Conservation (phyloP, 805 yeast species). For the Saccharomycopsis sp. region DNA sequence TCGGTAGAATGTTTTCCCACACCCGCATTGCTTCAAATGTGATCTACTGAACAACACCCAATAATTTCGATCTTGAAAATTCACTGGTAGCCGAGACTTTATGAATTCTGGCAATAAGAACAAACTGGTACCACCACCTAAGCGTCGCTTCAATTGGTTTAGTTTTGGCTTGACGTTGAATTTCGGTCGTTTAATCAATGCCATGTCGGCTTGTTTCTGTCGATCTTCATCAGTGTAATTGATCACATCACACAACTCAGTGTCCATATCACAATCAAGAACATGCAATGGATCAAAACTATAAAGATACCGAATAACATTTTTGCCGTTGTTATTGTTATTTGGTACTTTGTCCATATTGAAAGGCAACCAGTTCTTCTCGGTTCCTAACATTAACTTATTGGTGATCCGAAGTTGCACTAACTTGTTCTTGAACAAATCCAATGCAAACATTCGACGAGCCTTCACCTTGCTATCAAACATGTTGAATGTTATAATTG, state of each 20-base stretch:
- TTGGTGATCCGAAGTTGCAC: constrained; percentile 4
- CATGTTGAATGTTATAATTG: constrained; percentile 32
- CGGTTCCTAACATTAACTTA: background rate
- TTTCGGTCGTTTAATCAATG: too few species aligned
- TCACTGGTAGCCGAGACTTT: background rate
- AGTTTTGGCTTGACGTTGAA: background rate
- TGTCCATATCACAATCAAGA: constrained; percentile 15
- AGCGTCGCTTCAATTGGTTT: background rate
- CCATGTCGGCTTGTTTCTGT: too few species aligned
- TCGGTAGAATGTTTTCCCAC: constrained; percentile 32
- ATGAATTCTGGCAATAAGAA: background rate
- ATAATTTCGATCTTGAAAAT: constrained; percentile 23
- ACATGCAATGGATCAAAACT: constrained; percentile 9
- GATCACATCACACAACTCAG: constrained; percentile 5
- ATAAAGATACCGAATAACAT: constrained; percentile 9
- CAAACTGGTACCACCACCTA: constrained; percentile 6
- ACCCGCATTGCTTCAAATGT: constrained; percentile 33
- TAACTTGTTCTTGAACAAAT: constrained; percentile 6
- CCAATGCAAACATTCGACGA: constrained; percentile 7
- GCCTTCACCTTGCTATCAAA: constrained; percentile 17
- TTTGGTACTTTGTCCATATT: background rate
- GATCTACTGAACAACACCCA: constrained; percentile 34
- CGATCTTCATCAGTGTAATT: constrained; percentile 9
- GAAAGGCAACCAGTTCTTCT: constrained; percentile 8
- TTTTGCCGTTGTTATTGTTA: too few species aligned